Evolutionary conservation across 2,329 filamentous ascomycete species (phyloP).

Genomic region (Epichloe bromicola): DNA sequence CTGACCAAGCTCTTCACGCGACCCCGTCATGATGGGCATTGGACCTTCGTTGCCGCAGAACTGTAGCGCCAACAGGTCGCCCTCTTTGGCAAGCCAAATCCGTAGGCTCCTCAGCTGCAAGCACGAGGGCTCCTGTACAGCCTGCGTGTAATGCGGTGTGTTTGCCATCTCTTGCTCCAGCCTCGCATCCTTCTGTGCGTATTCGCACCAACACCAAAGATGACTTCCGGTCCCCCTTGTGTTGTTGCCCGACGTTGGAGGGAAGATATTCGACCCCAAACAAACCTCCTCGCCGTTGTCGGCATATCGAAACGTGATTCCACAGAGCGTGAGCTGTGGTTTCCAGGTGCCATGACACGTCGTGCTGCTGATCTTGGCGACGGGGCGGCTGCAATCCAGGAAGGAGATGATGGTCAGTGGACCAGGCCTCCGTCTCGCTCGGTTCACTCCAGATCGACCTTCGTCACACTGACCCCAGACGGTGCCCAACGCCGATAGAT

Average conservation of each 20-base stretch:
- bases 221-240: neutral
- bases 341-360: neutral
- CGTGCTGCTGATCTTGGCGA: neutral
- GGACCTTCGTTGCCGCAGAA: neutral
- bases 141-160: neutral
- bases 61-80: neutral
- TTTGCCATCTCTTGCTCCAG: neutral
- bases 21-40: neutral
- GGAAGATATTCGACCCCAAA: neutral
- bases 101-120: neutral
- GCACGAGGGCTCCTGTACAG: neutral
- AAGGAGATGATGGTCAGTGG: neutral
- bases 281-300: neutral
- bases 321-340: neutral
- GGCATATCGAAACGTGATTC: neutral
- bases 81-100: neutral
- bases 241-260: neutral
- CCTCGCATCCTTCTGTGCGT: neutral
- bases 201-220: neutral
- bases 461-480: neutral
- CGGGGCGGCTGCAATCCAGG: neutral
- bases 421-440: neutral
- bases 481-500: neutral
- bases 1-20: neutral
- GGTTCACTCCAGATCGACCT: neutral